Base-by-base conservation (phyloP, 495 filamentous ascomycete species). In the Daldinia grandis region DNA sequence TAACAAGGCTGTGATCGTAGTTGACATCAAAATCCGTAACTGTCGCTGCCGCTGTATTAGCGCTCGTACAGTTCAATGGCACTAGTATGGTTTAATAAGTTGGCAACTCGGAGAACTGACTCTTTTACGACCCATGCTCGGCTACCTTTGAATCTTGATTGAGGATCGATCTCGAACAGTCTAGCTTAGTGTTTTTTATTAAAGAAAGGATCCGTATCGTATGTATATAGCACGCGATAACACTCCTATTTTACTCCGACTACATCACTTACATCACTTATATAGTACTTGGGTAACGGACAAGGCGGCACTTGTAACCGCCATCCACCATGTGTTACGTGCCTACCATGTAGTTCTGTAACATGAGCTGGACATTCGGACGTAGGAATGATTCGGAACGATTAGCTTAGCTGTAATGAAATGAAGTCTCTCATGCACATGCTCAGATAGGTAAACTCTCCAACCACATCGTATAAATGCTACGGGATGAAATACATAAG, bases 151-250 rank as follows among this genome's bases (percentile, higher is more conserved):
- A 58, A 72, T 72, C 69, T 68, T 73, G 65, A 73, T 68, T 69
- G 61, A 69, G 25, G 65, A 66, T 69, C 70, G 70, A 73, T 73
- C 70, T 73, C 55, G 65, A 73, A 69, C 27, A 73, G 60, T 56
- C 53, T 56, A 35, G 60, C 37, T 30, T 56, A 35, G 53, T 56
- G 28, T 17, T 9, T 12, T 33, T 35, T 56, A 30, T n/a, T n/a
- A 56, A 21, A 56, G 30, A 35, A 14, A 56, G 8, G 19, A 1
- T 24, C 42, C 19, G 17, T 44, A 44, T 7, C 27, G 51, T 31
- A 55, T 53, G 14, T 15, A 27, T 12, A 33, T 33, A 12, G 7
- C 31, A 10, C 30, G 30, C 30, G 8, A 33, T 33, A 33, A 0
- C 30, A 33, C 1, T 10, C 30, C 9, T 33, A 33, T 33, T 33